A percentile compares a stretch with the other conserved stretches of the same genome.
phyloP scores from a whole-genome alignment of 495 filamentous ascomycete genomes.

The Aspergillus avenaceus region DNA sequence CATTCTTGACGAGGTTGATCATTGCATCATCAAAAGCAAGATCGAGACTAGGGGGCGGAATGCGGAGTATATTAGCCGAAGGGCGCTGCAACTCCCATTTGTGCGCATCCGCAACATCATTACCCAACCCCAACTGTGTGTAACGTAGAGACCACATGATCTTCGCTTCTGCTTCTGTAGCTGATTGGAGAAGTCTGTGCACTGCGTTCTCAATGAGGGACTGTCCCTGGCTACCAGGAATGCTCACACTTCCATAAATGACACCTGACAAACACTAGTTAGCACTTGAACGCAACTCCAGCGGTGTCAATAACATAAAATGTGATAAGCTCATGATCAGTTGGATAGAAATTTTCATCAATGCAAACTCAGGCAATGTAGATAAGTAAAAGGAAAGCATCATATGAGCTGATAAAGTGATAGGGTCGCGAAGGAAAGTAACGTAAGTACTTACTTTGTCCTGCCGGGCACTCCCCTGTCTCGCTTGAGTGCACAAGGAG shows the following conservation, averaged over 20 bases:
- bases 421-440: constrained; percentile 10
- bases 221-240: constrained; percentile 32
- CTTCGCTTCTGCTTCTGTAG: constrained; percentile 27
- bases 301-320: constrained; percentile 10
- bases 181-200: constrained; percentile 44
- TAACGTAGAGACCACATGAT: constrained; percentile 62
- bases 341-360: constrained; percentile 79
- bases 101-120: constrained; percentile 10
- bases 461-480: constrained; percentile 79
- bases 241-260: constrained; percentile 56
- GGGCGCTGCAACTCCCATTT: constrained; percentile 18
- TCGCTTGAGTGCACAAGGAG: constrained; percentile 77
- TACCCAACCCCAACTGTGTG: constrained; percentile 41
- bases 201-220: constrained; percentile 52
- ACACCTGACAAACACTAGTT: constrained; percentile 55
- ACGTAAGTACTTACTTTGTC: constrained; percentile 72
- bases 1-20: constrained; percentile 55
- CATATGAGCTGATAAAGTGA: constrained; percentile 53
- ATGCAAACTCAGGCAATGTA: constrained; percentile 92
- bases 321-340: constrained; percentile 64
- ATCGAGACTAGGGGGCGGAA: constrained; percentile 55
- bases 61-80: constrained; percentile 26
- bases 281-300: constrained; percentile 30
- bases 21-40: constrained; percentile 66
- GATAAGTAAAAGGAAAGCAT: constrained; percentile 88